Base-by-base conservation (phyloP, 768 basidiomycete genomes). In the Coprinopsis marcescibilis region DNA sequence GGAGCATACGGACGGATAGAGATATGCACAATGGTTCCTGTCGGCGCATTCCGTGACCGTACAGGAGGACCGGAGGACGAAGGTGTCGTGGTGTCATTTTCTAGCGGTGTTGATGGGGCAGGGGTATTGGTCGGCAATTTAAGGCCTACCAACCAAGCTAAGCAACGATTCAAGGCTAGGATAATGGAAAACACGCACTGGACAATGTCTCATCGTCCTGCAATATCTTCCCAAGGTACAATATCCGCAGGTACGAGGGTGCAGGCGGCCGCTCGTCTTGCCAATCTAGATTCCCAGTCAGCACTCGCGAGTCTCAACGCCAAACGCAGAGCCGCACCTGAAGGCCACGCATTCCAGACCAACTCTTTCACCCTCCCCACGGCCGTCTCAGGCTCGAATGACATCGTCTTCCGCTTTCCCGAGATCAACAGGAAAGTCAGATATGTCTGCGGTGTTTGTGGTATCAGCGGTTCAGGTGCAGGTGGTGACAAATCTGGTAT, bases 291-390 rank as follows among this genome's bases (percentile, higher is more conserved):
- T 15, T 21, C 40, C 23, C 17, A 40, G 39, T 24, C 17, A 8
- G 4, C 26, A 33, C 12, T 12, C 4, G 3, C 24, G 14, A 40
- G 23, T 29, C 19, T 23, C 7, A 30, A 14, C 46, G 42, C 33
- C 10, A 40, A 49, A 29, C 14, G 17, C 10, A 19, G 66, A 76
- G 52, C 82, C 24, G 34, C 33, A 32, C 86, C 85, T 55, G 69
- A 65, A 23, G 85, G 85, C 87, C 88, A 90, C 26, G 79, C 75
- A 65, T 82, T 86, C 87, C 88, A 89, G 29, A 83, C 77, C 38
- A 90, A 74, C 65, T 90, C 88, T 64, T 89, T 89, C 23, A 88
- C 82, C 54, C 88, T 71, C 14, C 84, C 85, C 25, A 89, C 68
- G 0, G 85, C 83, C 17, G 77, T 84, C 53, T 79, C 78, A 11